Base-by-base conservation (phyloP, 495 filamentous ascomycete species). In the Penicillium canariense region DNA sequence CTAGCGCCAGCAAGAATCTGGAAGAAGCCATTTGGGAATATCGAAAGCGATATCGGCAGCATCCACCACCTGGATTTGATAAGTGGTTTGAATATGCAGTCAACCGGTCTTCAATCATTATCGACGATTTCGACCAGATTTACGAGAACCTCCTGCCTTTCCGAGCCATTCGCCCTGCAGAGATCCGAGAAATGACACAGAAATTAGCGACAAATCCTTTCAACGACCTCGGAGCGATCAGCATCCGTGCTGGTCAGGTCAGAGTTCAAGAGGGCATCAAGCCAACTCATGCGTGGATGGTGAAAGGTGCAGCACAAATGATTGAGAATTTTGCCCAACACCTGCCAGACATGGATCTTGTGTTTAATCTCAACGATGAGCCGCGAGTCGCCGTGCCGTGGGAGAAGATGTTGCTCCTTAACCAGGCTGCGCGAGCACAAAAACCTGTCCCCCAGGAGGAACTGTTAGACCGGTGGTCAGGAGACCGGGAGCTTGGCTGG, bases 71-170 rank as follows among this genome's bases (percentile, higher is more conserved):
- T 43, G 69, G 70, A 2, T 78, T 78, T 48, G 76, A 54, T 74
- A 78, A 80, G 52, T 93, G 89, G 90, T 91, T 84, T 60, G 72
- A 85, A 32, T 92, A 86, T 67, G 87, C 89, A 7, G 80, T 68
- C 20, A 71, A 71, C 10, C 81, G 80, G 36, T 78, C 77, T 5
- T 88, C 88, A 2, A 69, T 83, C 10, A 72, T 91, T 10, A 80
- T 92, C 54, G 89, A 96, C 56, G 81, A 87, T 54, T 93, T 87
- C 56, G 84, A 88, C 56, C 84, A 85, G 50, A 90, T 94, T 8
- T 77, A 87, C 53, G 71, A 77, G 7, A 82, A 90, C 51, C 66
- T 95, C 3, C 73, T 80, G 2, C 89, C 89, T 0, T 94, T 91
- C 59, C 90, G 87, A 82, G 84, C 81, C 7, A 56, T 93, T 25